phyloP scores from a whole-genome alignment of 352 stramenopile genomes.

The Phytophthora pini region DNA sequence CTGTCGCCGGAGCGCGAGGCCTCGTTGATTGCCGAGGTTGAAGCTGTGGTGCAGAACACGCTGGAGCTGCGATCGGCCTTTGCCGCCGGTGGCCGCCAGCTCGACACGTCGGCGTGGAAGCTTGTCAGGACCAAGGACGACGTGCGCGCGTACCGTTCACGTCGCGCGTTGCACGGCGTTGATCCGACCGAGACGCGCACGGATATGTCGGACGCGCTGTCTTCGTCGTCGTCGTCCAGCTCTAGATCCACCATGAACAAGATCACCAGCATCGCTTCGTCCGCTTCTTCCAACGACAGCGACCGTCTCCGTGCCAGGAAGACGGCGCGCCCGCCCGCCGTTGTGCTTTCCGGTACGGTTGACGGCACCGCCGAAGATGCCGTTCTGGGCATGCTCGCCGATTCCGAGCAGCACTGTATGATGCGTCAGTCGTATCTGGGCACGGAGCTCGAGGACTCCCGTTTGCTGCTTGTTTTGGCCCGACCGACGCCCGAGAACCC shows the following conservation, averaged over 20 bases:
- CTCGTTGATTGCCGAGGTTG: conserved; percentile 34
- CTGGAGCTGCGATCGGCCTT: conserved; percentile 45
- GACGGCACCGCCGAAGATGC: conserved; percentile 51
- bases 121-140: conserved; percentile 48
- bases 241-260: conserved; percentile 39
- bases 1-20: conserved; percentile 31
- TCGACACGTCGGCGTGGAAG: conserved; percentile 48
- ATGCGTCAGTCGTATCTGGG: conserved; percentile 49
- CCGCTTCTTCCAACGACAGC: conserved; percentile 26
- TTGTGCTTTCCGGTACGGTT: conserved; percentile 48
- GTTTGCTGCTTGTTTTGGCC: conserved; percentile 42
- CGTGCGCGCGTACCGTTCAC: conserved; percentile 44
- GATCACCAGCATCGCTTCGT: conserved; percentile 20
- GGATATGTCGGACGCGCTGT: conserved; percentile 29
- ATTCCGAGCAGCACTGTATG: conserved; percentile 46
- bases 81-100: conserved; percentile 34
- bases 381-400: conserved; percentile 48
- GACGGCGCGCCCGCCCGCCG: conserved; percentile 31
- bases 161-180: conserved; percentile 37
- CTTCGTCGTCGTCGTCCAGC: conserved; percentile 37
- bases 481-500: conserved; percentile 42
- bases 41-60: conserved; percentile 43
- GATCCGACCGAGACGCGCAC: conserved; percentile 25
- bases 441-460: conserved; percentile 46
- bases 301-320: conserved; percentile 32